Base-by-base conservation (phyloP, 345 rosid species). In the Populus nigra region DNA sequence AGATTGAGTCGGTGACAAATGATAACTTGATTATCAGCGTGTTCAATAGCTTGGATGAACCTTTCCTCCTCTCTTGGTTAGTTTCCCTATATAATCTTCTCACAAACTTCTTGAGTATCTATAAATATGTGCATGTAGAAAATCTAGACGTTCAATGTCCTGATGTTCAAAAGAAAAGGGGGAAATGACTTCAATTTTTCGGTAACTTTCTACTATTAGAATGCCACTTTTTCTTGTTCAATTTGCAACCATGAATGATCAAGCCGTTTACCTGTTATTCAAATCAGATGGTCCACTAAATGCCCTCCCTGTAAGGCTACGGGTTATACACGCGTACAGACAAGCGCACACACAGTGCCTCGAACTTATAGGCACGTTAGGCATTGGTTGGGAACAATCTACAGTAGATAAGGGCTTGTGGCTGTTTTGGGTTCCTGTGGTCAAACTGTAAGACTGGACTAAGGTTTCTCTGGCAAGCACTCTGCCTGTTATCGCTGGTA, bases 41-140 rank as follows among this genome's bases (percentile, higher is more conserved):
- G 75, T 90, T 87, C 89, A 95, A 95, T 81, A 85, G 89, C 85
- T 87, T 95, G 89, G 93, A 93, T 71, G 94, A 92, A 77, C 94
- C 97, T 71, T 92, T 95, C 84, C 91, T 95, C 74, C 43, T 95
- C 78, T 93, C 98, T 74, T 95, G 98, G 99, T 95, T 71, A 77
- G 90, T 89, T 15, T 45, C 47, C 10, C 25, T 39, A 22, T 41
- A 3, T 22, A 5, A 35, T 20, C 1, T 67, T 49, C 16, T 49
- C 16, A 12, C 25, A 5, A 4, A n/a, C 17, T 25, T 27, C 55
- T 25, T 15, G 49, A 29, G 3, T 15, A 7, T 27, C 17, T 45
- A 1, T 53, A 59, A 57, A 7, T 31, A 16, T 49, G 18, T 31
- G 12, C 41, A 1, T 27, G 67, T 65, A 18, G 66, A n/a, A 4